Evolutionary conservation across 352 stramenopile genomes (phyloP), one percentile per base, ranked within the genome.

Genomic region (Pythium folliculosum): DNA sequence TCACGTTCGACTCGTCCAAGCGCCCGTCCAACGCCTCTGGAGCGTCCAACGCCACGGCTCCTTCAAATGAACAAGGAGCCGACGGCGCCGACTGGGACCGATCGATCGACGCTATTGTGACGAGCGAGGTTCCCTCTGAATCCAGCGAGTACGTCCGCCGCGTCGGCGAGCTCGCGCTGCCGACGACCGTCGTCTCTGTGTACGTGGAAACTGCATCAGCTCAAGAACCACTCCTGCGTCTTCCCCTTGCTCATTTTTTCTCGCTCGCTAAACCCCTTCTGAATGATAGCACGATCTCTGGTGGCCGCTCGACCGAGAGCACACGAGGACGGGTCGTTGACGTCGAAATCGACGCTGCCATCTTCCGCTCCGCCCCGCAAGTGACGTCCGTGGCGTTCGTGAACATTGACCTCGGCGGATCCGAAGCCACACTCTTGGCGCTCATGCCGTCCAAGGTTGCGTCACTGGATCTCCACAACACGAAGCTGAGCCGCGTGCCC

Each of bases 381-480:
- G 32, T 69, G 7, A 57, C 43, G 12, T 30, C 30, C 2, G 37
- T 72, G 35, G 23, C 38, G 17, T 47, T 68, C 0, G 14, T 54
- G 17, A 72, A 72, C 23, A 54, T 72, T 3, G 53, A 64, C 21
- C 47, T 72, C n/a, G 22, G 53, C 13, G 8, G 7, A 1, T 23
- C 21, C 14, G 16, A 19, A 22, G 13, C 48, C 3, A 49, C 52
- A 19, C 19, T 70, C 22, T 48, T 53, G 16, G 23, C 27, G 2
- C n/a, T 66, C 1, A 14, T 72, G 23, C 60, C 66, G 2, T 5
- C 12, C 2, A 60, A 23, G 17, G 4, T 56, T 16, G 5, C 3
- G 5, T 27, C 44, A n/a, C 54, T 66, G n/a, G 44, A 62, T 12
- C 25, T 61, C 6, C 50, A 21, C 56, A 71, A 71, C 37, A 62